These are phyloP conservation scores for Coniella vitis DNA, from an alignment of 2,329 filamentous ascomycete species.

Conservation along the genomic window DNA sequence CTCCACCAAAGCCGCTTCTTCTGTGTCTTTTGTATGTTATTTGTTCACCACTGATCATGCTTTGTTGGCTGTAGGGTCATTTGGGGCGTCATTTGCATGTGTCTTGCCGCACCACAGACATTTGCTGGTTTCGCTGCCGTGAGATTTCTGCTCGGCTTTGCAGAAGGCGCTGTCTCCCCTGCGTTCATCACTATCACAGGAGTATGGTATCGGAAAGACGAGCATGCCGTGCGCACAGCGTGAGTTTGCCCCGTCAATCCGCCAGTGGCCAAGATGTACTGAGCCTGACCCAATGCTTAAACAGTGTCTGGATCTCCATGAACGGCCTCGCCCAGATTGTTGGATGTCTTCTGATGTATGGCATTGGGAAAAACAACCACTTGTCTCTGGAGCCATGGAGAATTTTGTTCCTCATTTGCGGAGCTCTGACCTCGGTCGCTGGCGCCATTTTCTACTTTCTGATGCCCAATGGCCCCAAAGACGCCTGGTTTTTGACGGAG, in stretches of 20 bases:
- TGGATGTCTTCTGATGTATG: conserved; percentile 42
- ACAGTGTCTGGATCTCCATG: conserved; percentile 36
- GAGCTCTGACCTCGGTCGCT: conserved; percentile 35
- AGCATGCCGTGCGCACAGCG: conserved; percentile 28
- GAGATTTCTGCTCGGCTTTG: conserved; percentile 34
- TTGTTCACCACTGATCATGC: conserved; percentile 18
- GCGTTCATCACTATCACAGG: conserved; percentile 39
- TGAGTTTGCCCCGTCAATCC: conserved; percentile 7
- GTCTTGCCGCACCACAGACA: conserved; percentile 31
- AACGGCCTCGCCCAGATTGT: conserved; percentile 40
- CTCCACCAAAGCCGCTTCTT: not conserved
- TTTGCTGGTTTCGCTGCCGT: conserved; percentile 31
- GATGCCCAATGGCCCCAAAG: conserved; percentile 38
- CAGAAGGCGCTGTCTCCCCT: conserved; percentile 35
- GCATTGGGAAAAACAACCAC: conserved; percentile 36
- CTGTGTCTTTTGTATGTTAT: not conserved
- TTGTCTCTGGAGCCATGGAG: conserved; percentile 38
- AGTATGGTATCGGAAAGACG: conserved; percentile 33
- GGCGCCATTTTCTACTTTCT: conserved; percentile 38
- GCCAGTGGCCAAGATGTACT: not conserved
- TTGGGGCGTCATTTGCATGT: conserved; percentile 35
- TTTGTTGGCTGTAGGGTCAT: conserved; percentile 32
- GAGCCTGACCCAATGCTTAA: not conserved
- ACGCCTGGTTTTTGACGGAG: conserved; percentile 41
- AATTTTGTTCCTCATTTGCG: conserved; percentile 41